Percentiles rank a stretch among this genome's conserved stretches.
Evolutionary conservation across 768 basidiomycete species (phyloP).

Genomic region (Harrya chromipes): DNA sequence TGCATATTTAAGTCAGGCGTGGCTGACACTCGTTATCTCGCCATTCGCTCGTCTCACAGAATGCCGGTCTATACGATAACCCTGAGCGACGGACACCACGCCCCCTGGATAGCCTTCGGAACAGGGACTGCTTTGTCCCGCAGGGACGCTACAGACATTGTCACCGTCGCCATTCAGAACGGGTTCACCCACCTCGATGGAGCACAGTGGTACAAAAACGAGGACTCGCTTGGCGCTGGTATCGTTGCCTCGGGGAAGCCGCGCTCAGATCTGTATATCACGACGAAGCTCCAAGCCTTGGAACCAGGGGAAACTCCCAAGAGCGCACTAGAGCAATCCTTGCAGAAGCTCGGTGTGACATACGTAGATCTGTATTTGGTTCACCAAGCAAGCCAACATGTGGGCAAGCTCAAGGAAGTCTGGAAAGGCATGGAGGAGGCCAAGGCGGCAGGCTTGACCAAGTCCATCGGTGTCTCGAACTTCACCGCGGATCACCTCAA

Average conservation of each 20-base stretch:
- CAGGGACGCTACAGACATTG: conserved; percentile 40
- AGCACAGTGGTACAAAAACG: conserved; percentile 60
- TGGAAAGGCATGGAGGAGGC: conserved; percentile 64
- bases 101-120: conserved; percentile 51
- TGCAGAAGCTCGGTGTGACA: conserved; percentile 51
- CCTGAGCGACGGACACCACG: conserved; percentile 53
- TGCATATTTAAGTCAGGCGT: conserved; percentile 6
- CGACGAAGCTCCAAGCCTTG: conserved; percentile 47
- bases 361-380: conserved; percentile 65
- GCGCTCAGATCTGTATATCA: conserved; percentile 57
- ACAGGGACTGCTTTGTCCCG: conserved; percentile 53
- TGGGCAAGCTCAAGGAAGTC: conserved; percentile 44
- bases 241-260: conserved; percentile 48
- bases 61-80: conserved; percentile 33
- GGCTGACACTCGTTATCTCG: conserved; percentile 4
- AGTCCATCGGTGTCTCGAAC: conserved; percentile 55
- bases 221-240: conserved; percentile 49
- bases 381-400: conserved; percentile 42
- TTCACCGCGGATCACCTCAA: conserved; percentile 42
- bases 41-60: conserved; percentile 3
- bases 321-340: conserved; percentile 47
- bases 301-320: conserved; percentile 44
- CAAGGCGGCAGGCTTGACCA: conserved; percentile 40
- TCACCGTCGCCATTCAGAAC: conserved; percentile 49
- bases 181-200: conserved; percentile 63